phyloP scores from a whole-genome alignment of 768 basidiomycete species.

The Dictyophora rubrovolvata region DNA sequence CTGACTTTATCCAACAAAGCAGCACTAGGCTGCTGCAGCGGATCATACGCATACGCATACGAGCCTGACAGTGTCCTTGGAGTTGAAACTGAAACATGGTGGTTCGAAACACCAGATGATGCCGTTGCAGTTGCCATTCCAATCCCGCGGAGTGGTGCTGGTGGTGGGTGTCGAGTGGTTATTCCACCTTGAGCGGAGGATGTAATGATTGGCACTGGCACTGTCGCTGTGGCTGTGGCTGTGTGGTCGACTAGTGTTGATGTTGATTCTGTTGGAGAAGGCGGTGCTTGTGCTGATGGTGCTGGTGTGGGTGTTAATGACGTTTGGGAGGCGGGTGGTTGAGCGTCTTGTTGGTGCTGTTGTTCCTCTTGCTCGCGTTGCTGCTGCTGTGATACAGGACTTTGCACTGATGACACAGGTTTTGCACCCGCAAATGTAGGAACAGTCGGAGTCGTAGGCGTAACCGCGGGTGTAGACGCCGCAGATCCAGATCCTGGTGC shows the following conservation, averaged over 20 bases:
- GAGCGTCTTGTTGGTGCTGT: too few relatives aligned
- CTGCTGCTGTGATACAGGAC: too few relatives aligned
- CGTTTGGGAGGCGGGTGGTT: background rate
- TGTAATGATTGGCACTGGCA: conserved; percentile 66
- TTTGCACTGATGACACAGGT: too few relatives aligned
- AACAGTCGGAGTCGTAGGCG: conserved; percentile 14
- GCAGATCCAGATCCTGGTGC: background rate
- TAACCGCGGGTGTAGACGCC: conserved; percentile 12
- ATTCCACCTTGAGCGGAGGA: conserved; percentile 39
- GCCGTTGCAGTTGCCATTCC: background rate
- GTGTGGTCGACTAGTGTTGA: background rate
- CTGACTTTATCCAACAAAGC: conserved; percentile 82
- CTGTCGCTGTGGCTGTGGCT: conserved; percentile 1
- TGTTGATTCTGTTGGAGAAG: background rate
- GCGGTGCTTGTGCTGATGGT: background rate
- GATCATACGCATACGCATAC: conserved; percentile 1
- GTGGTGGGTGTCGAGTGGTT: conserved; percentile 32
- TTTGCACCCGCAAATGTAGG: background rate
- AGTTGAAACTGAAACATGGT: background rate
- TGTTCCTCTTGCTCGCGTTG: background rate
- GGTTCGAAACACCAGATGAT: too few relatives aligned
- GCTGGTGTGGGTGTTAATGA: background rate
- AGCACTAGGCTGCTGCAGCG: conserved; percentile 41
- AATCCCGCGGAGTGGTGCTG: background rate
- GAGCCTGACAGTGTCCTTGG: background rate